Conservation (phyloP, 805 yeast genomes). For the Cyberlindnera amylophila region DNA sequence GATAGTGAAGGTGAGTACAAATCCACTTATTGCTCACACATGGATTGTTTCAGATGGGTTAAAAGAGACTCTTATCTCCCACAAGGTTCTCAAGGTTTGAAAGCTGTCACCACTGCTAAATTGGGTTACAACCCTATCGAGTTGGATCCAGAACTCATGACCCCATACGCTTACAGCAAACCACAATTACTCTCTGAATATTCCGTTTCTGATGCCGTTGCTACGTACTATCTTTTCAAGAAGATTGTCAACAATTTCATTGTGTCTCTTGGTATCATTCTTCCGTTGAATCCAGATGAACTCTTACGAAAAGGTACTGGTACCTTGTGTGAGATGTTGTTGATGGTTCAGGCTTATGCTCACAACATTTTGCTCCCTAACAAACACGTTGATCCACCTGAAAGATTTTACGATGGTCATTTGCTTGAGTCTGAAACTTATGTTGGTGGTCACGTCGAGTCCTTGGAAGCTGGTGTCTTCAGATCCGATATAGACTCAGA, state of each 20-base stretch:
- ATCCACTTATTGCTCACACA: slow-evolving; percentile 87
- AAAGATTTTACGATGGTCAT: slow-evolving; percentile 92
- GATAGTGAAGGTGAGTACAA: slow-evolving; percentile 91
- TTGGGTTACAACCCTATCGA: slow-evolving; percentile 96
- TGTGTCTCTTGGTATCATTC: slow-evolving; percentile 90
- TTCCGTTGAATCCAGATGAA: slow-evolving; percentile 96
- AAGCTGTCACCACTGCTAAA: slow-evolving; percentile 95
- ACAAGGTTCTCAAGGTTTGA: slow-evolving; percentile 97
- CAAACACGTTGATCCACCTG: slow-evolving; percentile 91
- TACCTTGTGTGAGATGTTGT: slow-evolving; percentile 94
- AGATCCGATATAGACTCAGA: slow-evolving; percentile 78
- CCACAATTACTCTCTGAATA: slow-evolving; percentile 93
- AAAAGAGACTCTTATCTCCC: slow-evolving; percentile 96
- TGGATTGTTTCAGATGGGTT: slow-evolving; percentile 98
- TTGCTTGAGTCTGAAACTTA: slow-evolving; percentile 91
- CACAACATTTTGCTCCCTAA: slow-evolving; percentile 79
- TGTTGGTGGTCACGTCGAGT: slow-evolving; percentile 98
- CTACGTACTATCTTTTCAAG: slow-evolving; percentile 92
- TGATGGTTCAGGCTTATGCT: slow-evolving; percentile 93
- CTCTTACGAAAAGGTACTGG: slow-evolving; percentile 97
- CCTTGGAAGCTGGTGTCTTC: slow-evolving; percentile 96
- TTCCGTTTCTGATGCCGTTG: slow-evolving; percentile 99
- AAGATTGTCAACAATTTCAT: slow-evolving; percentile 97
- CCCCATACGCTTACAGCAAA: slow-evolving; percentile 91
- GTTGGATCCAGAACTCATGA: slow-evolving; percentile 96